Conservation (phyloP, 2,329 filamentous ascomycete genomes). For the Trichoderma atroviride region DNA sequence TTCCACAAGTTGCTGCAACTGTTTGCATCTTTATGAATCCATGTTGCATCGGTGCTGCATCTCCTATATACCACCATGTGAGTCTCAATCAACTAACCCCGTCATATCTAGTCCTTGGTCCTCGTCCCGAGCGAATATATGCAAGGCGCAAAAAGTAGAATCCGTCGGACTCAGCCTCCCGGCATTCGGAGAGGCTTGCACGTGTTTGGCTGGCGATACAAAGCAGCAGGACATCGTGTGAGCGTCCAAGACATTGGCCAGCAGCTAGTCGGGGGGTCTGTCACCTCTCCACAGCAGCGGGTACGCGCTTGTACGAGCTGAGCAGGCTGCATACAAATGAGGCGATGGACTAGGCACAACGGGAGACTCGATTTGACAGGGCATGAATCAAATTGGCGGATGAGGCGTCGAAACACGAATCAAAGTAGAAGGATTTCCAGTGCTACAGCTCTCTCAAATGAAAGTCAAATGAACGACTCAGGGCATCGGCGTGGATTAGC, state of each 20-base stretch:
- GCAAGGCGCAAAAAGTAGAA: constrained; percentile 12
- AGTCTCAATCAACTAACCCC: background rate
- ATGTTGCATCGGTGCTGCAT: background rate
- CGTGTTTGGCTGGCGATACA: background rate
- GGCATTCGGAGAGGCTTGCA: constrained; percentile 12
- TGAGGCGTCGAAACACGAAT: background rate
- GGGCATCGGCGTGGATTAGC: background rate
- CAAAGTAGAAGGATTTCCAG: background rate
- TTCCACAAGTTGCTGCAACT: background rate
- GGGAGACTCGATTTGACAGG: background rate
- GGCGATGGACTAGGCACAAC: background rate
- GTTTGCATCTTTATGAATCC: background rate
- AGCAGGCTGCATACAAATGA: background rate
- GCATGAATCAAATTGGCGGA: background rate
- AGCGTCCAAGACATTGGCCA: background rate
- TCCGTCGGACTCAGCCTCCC: constrained; percentile 4
- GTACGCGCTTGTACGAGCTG: background rate
- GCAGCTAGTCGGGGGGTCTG: background rate
- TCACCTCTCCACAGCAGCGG: background rate
- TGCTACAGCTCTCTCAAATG: background rate
- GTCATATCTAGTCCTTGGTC: background rate
- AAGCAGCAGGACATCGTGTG: background rate
- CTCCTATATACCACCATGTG: background rate
- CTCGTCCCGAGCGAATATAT: background rate
- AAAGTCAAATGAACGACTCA: background rate